Base-by-base conservation (phyloP, 306 rosid genomes). In the Leucaena leucocephala region DNA sequence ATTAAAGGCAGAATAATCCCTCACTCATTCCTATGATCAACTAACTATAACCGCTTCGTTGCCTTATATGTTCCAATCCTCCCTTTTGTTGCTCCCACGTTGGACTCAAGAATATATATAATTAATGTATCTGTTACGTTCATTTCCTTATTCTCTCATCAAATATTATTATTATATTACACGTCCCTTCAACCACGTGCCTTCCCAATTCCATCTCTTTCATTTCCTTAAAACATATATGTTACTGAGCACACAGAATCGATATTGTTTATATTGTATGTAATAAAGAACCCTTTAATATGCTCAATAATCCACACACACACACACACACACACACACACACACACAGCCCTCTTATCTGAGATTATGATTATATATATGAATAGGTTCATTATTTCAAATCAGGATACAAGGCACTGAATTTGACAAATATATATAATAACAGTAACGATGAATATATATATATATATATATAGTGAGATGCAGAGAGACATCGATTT, bases 171-270 rank as follows among this genome's bases (percentile, higher is more conserved):
- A 27, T 27, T 12, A 7, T 6, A 36, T 4, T 48, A 10, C 9
- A 49, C 27, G 5, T 74, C 75, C 43, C 68, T 80, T 52, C 68
- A 50, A 33, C 49, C 65, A 64, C 40, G 7, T 79, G 40, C 38
- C 17, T 71, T 58, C 70, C 76, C 27, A 10, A 48, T 48, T 48
- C 54, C 54, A 40, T 40, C 43, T 40, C 7, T 40, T 40, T 40
- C 43, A 4, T 40, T 40, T 40, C 8, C 43, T 40, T 40, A 40
- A 40, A 40, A 40, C 43, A 40, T 6, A 40, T 40, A 4, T 40
- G 4, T 36, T 33, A 5, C 3, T 4, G 40, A 17, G 40, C 39
- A 59, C 9, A 19, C 65, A 59, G 3, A 27, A 9, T 4, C 27
- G 65, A 27, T 59, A 3, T 7, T 58, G 64, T 10, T 3, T 58